Evolutionary conservation across 139 green algal genomes (phyloP), one percentile per base, ranked within the genome.

Genomic region (Coccomyxa sp.): DNA sequence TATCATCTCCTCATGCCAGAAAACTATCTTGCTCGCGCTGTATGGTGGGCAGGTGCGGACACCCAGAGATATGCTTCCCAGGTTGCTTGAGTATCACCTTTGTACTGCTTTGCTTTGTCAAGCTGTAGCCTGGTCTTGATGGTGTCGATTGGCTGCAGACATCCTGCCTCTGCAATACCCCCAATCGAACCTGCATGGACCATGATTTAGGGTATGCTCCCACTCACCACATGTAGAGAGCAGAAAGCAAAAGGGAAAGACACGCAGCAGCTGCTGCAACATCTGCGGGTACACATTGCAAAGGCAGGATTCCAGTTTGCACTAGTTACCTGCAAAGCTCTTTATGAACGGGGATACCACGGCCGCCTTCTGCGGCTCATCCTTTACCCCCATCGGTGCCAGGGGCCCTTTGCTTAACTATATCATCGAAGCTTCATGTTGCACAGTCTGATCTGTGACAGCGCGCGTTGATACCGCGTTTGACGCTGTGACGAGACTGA

Each of bases 121-220:
- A 98, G 89, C 88, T 98, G 95, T 73, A 98, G 81, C 27, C 95
- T 88, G 24, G 95, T 98, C 86, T 98, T 98, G 78, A 97, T 94
- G 0, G 95, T 89, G 73, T 98, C 95, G 27, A 98, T 97, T 6
- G 95, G 95, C 79, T 98, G 95, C 76, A 98, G 82, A 72, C 87
- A 93, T 72, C 81, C 90, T 12, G 95, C 95, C 88, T 98, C 95
- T 35, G 95, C 86, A 29, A 95, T 82, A n/a, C 95, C 95, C 39
- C 95, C 95, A 34, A 97, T 82, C 10, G 92, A 97, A 12, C 95
- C 95, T 88, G 85, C 77, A 80, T n/a, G n/a, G n/a, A n/a, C n/a
- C n/a, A 29, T 34, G 2, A 41, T 44, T 74, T 16, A 29, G 33
- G 6, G 33, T 74, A 12, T 64, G 50, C 22, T 64, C 50, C 22